phyloP scores from a whole-genome alignment of 768 basidiomycete genomes.

The Serendipita vermifera region DNA sequence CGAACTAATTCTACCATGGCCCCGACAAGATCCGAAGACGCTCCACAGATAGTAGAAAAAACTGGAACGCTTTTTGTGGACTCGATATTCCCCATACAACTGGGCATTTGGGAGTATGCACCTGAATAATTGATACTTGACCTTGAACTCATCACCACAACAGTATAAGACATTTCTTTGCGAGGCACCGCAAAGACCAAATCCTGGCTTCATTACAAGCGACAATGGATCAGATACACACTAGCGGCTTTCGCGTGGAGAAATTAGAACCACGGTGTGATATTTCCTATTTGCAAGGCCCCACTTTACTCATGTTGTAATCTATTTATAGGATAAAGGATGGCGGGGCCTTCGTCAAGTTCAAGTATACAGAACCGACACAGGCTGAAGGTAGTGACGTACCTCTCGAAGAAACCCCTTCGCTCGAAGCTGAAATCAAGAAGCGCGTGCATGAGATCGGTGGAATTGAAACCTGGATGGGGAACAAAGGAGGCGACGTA shows the following conservation, averaged over 20 bases:
- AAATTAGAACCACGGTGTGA: slow-evolving; percentile 37
- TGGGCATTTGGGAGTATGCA: slow-evolving; percentile 58
- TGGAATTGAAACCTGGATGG: slow-evolving; percentile 51
- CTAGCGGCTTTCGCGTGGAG: slow-evolving; percentile 47
- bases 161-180: slow-evolving; percentile 54
- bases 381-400: slow-evolving; percentile 23
- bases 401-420: slow-evolving; percentile 28
- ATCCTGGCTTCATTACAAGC: slow-evolving; percentile 36
- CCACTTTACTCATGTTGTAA: neutral
- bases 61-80: slow-evolving; percentile 64
- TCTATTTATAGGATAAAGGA: slow-evolving; percentile 47
- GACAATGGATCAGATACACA: slow-evolving; percentile 39
- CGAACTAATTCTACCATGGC: too few species aligned
- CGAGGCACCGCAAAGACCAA: slow-evolving; percentile 44
- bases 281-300: neutral
- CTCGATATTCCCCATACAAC: slow-evolving; percentile 61
- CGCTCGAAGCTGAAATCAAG: slow-evolving; percentile 37
- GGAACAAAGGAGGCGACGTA: slow-evolving; percentile 35
- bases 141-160: slow-evolving; percentile 3
- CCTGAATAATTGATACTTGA: slow-evolving; percentile 9
- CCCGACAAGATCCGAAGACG: too few species aligned
- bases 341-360: slow-evolving; percentile 73
- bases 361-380: slow-evolving; percentile 36
- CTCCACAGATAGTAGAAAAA: too few species aligned
- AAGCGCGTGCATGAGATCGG: slow-evolving; percentile 35